These are phyloP conservation scores for Marasmius sp. DNA, from an alignment of 1,284 basidiomycete species.

Conservation along the genomic window DNA sequence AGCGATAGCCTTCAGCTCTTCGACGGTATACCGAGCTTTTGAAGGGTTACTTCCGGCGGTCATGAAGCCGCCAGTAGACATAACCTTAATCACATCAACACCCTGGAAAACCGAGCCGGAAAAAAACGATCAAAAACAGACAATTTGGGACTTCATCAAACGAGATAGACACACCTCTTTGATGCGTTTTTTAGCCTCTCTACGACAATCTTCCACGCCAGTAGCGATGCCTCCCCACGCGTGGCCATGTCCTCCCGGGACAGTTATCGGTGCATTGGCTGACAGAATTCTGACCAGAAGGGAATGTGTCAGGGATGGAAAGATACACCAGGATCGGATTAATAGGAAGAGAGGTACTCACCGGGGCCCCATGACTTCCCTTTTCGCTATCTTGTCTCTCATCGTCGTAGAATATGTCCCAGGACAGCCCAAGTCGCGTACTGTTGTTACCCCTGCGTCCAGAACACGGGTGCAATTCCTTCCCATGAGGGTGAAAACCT, in stretches of 20 bases:
- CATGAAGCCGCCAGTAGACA: constrained; percentile 15
- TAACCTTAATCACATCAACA: constrained; percentile 15
- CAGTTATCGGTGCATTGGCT: constrained; percentile 15
- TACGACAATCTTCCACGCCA: constrained; percentile 8
- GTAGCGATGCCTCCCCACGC: constrained; percentile 12
- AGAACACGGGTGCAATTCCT: constrained; percentile 8
- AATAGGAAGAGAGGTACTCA: constrained; percentile 4
- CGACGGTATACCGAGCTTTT: constrained; percentile 11
- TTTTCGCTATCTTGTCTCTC: constrained; percentile 9
- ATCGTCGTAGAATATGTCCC: constrained; percentile 9
- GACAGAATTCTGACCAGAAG: constrained; percentile 4
- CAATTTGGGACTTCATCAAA: background rate
- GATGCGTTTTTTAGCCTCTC: constrained; percentile 11
- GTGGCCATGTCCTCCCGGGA: constrained; percentile 11
- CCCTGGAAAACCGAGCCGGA: background rate
- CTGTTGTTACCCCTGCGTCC: constrained; percentile 14
- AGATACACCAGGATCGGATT: background rate
- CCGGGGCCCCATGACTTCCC: constrained; percentile 11
- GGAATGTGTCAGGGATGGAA: background rate
- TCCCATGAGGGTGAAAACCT: constrained; percentile 5
- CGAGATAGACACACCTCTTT: constrained; percentile 3
- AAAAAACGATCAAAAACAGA: background rate
- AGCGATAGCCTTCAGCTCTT: constrained; percentile 12
- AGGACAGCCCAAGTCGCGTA: constrained; percentile 12
- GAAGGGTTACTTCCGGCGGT: constrained; percentile 12